Conservation (phyloP, 2,329 filamentous ascomycete genomes). For the Trichoderma sp. region DNA sequence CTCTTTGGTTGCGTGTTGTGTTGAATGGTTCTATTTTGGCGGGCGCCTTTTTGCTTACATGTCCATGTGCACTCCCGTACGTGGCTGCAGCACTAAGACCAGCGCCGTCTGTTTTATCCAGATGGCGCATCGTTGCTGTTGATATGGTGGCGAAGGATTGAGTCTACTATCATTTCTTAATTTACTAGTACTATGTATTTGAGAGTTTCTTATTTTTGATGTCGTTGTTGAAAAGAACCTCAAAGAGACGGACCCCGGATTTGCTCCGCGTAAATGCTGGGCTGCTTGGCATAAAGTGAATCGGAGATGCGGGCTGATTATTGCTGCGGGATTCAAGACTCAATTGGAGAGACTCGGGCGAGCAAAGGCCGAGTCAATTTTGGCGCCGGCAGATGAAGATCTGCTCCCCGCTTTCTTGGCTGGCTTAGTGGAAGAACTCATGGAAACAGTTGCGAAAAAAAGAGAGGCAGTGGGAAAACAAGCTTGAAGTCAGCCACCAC, state of each 20-base stretch:
- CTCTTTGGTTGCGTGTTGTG: neutral
- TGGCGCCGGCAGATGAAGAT: conserved; percentile 2
- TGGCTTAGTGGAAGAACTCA: neutral
- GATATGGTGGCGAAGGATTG: neutral
- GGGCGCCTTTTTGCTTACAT: neutral
- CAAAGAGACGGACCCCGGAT: neutral
- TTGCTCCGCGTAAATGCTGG: neutral
- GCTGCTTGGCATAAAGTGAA: neutral
- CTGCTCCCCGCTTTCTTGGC: conserved; percentile 1
- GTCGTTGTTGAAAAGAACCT: too few species aligned
- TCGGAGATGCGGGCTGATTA: neutral
- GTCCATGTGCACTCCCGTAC: neutral
- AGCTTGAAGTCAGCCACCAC: neutral
- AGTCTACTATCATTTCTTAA: neutral
- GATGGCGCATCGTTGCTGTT: neutral
- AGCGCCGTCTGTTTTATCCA: neutral
- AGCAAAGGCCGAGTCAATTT: neutral
- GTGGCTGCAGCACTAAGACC: neutral
- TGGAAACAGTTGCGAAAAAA: neutral
- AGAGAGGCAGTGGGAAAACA: neutral
- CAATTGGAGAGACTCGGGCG: neutral
- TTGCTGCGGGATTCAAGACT: neutral
- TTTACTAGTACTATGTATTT: neutral
- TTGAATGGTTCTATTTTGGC: neutral
- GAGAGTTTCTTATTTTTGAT: neutral